phyloP scores from a whole-genome alignment of 441 rosid species.

The Geranium incanum region DNA sequence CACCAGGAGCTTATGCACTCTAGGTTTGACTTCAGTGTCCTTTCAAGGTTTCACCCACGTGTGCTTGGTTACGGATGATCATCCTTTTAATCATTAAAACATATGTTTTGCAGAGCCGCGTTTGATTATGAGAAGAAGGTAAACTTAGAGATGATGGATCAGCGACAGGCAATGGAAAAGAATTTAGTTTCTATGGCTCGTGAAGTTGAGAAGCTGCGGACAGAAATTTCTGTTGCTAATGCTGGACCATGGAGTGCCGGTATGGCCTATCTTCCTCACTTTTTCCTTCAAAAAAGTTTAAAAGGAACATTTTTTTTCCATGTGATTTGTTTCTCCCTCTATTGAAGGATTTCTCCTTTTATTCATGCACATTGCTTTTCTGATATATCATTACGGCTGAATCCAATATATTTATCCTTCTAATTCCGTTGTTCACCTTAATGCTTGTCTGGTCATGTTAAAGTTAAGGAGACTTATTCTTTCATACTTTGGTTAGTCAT shows the following conservation, averaged over 20 bases:
- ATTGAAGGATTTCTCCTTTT: neutral
- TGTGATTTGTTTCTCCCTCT: neutral
- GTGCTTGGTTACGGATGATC: slow-evolving; percentile 3
- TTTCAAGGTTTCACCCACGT: neutral
- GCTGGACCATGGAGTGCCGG: slow-evolving; percentile 68
- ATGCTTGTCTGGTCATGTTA: too few relatives aligned
- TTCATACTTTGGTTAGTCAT: too few relatives aligned
- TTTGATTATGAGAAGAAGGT: slow-evolving; percentile 92
- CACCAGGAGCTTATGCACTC: slow-evolving; percentile 88
- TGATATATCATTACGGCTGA: neutral
- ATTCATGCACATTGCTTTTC: neutral
- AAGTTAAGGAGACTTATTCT: too few relatives aligned
- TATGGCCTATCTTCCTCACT: slow-evolving; percentile 21
- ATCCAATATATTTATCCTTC: neutral
- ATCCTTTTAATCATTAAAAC: slow-evolving; percentile 9
- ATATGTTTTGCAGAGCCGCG: slow-evolving; percentile 46
- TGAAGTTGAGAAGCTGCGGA: slow-evolving; percentile 92
- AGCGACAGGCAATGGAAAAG: slow-evolving; percentile 89
- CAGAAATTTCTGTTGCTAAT: slow-evolving; percentile 61
- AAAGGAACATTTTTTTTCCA: neutral
- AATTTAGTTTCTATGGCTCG: slow-evolving; percentile 93
- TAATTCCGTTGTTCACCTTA: neutral
- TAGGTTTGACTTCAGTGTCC: slow-evolving; percentile 40
- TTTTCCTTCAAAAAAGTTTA: neutral
- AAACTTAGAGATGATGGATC: slow-evolving; percentile 82